Conservation (phyloP, 345 rosid genomes). For the Turnera subulata region DNA sequence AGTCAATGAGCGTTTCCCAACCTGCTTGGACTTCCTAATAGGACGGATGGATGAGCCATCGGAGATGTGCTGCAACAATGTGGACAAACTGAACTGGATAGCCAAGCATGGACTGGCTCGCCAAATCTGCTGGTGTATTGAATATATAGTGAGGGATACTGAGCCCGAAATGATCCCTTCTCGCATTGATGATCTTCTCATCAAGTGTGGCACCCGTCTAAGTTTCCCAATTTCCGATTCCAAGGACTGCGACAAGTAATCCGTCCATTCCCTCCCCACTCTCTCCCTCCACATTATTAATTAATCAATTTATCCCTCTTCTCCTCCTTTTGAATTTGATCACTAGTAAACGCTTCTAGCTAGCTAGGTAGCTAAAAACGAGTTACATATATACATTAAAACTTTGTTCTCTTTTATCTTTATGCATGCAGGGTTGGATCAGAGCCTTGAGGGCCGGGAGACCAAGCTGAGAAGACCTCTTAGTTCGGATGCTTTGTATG, state of each 20-base stretch:
- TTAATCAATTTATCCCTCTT: too few species aligned
- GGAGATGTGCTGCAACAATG: not conserved
- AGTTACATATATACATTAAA: too few species aligned
- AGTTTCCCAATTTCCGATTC: constrained; percentile 33
- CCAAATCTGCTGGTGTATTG: constrained; percentile 10
- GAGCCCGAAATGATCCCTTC: not conserved
- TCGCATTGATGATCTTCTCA: not conserved
- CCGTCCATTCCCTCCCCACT: too few species aligned
- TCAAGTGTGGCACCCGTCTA: not conserved
- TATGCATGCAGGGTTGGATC: too few species aligned
- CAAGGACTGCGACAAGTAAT: constrained; percentile 43
- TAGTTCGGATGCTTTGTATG: too few species aligned
- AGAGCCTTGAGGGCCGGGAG: too few species aligned
- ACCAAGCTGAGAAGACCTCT: too few species aligned
- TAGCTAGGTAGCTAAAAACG: too few species aligned
- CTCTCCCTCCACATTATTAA: not conserved
- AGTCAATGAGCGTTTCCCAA: not conserved
- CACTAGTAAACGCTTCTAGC: too few species aligned
- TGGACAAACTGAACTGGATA: not conserved
- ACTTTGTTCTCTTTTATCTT: too few species aligned
- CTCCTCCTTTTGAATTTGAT: too few species aligned
- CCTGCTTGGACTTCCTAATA: constrained; percentile 4
- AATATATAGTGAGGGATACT: not conserved
- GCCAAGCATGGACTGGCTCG: constrained; percentile 1
- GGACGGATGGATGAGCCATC: not conserved